Percentiles rank a stretch among this genome's conserved stretches.
Conservation (phyloP, 2,329 filamentous ascomycete genomes). For the Xylariaceae sp. region DNA sequence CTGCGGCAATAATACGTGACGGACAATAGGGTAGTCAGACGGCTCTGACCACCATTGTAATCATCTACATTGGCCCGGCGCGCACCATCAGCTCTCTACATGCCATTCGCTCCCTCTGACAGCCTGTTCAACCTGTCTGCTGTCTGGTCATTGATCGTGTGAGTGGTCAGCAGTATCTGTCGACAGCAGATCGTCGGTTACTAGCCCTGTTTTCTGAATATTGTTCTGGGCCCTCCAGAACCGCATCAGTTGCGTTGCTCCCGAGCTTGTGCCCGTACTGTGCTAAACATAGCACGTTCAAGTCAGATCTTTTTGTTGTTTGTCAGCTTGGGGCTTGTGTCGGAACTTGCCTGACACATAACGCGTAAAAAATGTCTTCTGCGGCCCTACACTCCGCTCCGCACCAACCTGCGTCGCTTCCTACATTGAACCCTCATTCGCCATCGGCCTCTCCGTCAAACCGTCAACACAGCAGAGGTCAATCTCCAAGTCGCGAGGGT, state of each 20-base stretch:
- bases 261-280: no score
- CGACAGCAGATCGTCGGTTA: constrained; percentile 8
- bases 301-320: constrained; percentile 4
- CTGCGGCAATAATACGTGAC: constrained; percentile 4
- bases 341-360: constrained; percentile 19
- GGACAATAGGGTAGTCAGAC: constrained; percentile 12
- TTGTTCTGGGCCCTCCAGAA: constrained; percentile 6
- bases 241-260: background rate
- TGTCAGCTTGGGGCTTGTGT: constrained; percentile 4
- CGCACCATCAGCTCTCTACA: constrained; percentile 15
- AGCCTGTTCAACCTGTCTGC: constrained; percentile 7
- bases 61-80: constrained; percentile 12
- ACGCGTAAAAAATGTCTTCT: constrained; percentile 52
- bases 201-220: constrained; percentile 2
- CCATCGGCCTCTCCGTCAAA: constrained; percentile 43
- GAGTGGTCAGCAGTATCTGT: constrained; percentile 9
- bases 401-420: constrained; percentile 46
- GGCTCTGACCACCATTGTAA: constrained; percentile 12
- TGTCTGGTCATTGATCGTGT: constrained; percentile 5
- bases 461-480: constrained; percentile 47
- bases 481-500: constrained; percentile 49
- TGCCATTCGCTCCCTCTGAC: constrained; percentile 6
- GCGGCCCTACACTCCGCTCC: constrained; percentile 57
- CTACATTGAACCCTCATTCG: constrained; percentile 41
- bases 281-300: no score